phyloP scores from a whole-genome alignment of 176 grass and related monocot species.

The Metroxylon sagu region DNA sequence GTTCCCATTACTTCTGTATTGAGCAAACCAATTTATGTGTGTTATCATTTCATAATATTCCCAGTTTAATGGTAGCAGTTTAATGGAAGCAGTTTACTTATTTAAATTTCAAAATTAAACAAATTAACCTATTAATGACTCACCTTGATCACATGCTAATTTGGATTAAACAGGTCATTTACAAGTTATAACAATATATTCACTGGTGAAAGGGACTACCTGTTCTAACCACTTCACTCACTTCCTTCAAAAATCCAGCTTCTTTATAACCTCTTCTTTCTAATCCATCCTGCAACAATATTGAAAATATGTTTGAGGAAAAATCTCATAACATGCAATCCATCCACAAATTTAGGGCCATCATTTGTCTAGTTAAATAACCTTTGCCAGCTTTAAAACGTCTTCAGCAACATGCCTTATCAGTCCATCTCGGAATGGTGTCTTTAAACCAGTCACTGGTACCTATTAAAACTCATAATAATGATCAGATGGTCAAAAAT shows the following conservation, averaged over 20 bases:
- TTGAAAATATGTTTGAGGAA: conserved; percentile 5
- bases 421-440: conserved; percentile 77
- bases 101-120: no score
- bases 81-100: no score
- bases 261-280: conserved; percentile 99
- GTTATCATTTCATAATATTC: no score
- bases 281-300: conserved; percentile 65
- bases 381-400: conserved; percentile 81
- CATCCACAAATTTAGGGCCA: not conserved
- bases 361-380: conserved; percentile 4
- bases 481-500: conserved; percentile 3
- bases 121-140: no score
- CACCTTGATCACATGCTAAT: no score
- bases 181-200: no score
- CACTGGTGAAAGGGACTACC: conserved; percentile 25
- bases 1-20: no score
- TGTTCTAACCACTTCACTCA: conserved; percentile 56
- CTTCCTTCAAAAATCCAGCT: conserved; percentile 82
- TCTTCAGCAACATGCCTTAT: conserved; percentile 88
- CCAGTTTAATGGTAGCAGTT: no score
- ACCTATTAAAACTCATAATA: conserved; percentile 31
- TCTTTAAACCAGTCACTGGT: conserved; percentile 76
- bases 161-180: no score
- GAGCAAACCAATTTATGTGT: no score
- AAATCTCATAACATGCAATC: no score